A percentile compares a stretch with the other conserved stretches of the same genome.
phyloP scores from a whole-genome alignment of 2,329 filamentous ascomycete species.

The Gaeumannomyces tritici region DNA sequence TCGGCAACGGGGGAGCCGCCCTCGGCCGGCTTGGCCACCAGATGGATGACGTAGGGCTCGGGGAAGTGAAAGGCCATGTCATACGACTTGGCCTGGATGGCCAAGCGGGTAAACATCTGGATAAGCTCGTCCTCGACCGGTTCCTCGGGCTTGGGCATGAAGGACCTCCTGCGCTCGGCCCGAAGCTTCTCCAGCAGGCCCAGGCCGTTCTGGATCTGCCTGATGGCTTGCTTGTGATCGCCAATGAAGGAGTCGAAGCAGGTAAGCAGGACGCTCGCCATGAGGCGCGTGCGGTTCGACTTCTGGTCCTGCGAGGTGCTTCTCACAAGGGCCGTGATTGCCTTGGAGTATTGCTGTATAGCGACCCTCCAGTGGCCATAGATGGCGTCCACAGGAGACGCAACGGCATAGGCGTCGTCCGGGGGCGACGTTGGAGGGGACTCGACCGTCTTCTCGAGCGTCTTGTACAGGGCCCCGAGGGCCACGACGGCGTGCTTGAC shows the following conservation, averaged over 20 bases:
- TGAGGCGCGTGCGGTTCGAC: slow-evolving; percentile 46
- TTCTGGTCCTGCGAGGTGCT: slow-evolving; percentile 30
- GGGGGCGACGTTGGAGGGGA: slow-evolving; percentile 34
- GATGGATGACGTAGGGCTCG: slow-evolving; percentile 48
- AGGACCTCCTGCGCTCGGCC: slow-evolving; percentile 29
- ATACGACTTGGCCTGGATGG: slow-evolving; percentile 58
- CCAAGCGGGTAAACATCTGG: slow-evolving; percentile 53
- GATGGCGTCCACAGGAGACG: slow-evolving; percentile 14
- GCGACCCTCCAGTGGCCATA: slow-evolving; percentile 49
- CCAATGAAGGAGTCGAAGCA: slow-evolving; percentile 61
- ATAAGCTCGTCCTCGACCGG: slow-evolving; percentile 49
- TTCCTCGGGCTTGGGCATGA: slow-evolving; percentile 30
- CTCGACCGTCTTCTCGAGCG: slow-evolving; percentile 47
- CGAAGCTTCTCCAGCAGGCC: slow-evolving; percentile 43
- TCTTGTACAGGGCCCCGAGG: slow-evolving; percentile 58
- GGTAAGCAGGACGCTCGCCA: slow-evolving; percentile 55
- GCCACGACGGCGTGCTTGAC: slow-evolving; percentile 58
- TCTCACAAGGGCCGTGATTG: slow-evolving; percentile 39
- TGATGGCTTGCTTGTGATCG: slow-evolving; percentile 51
- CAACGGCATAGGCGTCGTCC: background rate
- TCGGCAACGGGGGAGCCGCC: slow-evolving; percentile 25
- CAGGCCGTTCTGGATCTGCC: slow-evolving; percentile 51
- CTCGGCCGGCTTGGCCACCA: slow-evolving; percentile 20
- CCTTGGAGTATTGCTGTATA: slow-evolving; percentile 48
- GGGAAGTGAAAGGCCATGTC: slow-evolving; percentile 61